Percentiles rank a stretch among this genome's conserved stretches.
Conservation (phyloP, 768 basidiomycete genomes). For the Nidula microcarpa region DNA sequence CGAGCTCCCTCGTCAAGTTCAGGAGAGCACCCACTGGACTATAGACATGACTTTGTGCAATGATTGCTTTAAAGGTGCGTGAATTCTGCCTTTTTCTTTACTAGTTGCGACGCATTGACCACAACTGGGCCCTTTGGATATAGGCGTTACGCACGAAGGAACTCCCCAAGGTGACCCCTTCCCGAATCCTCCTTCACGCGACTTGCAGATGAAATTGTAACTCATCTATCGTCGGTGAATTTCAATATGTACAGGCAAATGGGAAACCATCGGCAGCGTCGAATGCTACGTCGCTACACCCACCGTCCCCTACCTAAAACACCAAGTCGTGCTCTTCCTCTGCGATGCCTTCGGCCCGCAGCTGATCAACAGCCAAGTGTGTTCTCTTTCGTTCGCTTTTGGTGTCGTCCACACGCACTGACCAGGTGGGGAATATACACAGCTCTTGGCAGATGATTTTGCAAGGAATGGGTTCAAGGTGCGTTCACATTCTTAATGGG, state of each 20-base stretch:
- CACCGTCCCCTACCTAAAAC: background rate
- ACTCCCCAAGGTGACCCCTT: background rate
- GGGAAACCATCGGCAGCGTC: background rate
- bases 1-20: no score
- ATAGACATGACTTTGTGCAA: background rate
- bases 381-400: background rate
- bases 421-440: background rate
- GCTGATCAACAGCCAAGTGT: background rate
- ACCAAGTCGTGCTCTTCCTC: background rate
- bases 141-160: background rate
- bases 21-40: no score
- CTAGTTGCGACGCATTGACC: background rate
- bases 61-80: background rate
- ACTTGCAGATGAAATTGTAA: background rate
- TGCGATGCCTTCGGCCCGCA: background rate
- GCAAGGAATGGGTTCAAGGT: background rate
- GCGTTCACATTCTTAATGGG: background rate
- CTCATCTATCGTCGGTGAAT: no score
- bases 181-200: background rate
- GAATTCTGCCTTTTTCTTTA: background rate
- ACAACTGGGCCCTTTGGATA: background rate
- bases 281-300: background rate
- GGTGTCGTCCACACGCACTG: no score
- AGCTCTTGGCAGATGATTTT: background rate
- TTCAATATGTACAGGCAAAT: background rate